Evolutionary conservation across 306 rosid species (phyloP), one percentile per base, ranked within the genome.

Genomic region (Vicia faba): DNA sequence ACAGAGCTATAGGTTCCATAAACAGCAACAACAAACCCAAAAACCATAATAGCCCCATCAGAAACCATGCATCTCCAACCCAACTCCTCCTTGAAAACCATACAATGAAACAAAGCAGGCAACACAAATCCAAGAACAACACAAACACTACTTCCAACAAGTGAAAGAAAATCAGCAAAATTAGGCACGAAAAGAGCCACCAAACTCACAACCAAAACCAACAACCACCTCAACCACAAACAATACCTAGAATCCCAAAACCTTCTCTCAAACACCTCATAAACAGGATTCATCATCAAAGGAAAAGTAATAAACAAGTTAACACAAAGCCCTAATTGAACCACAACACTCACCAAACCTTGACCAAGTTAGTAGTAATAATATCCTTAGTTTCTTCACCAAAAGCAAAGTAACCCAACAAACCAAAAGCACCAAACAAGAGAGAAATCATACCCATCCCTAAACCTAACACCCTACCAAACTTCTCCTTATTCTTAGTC

Each of bases 251-350:
- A 79, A 11, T 60, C 78, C 13, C 82, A 82, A 33, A 84, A 77
- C 73, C 96, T 46, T 64, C 96, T 78, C 79, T 88, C 91, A 57
- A 82, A 64, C 3, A 88, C 86, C 72, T 88, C 96, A 64, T 76
- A 80, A n/a, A 88, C 91, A 15, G 96, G 96, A 69, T 86, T 82
- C 96, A 88, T 88, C 96, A 88, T 88, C 73, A 88, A 35, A 0
- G 96, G 91, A 43, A 88, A 58, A 28, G 88, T 86, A 72, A 86
- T 76, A 65, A 88, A 88, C 73, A 88, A 54, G 68, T 88, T 88
- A 0, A 88, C 44, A 14, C 86, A 86, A 15, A 86, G 85, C 0
- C 96, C 89, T 11, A 89, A 33, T 49, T 86, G 92, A 3, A 89
- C 92, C 67, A 86, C 10, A 18, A 71, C 58, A 78, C 92, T 77